Evolutionary conservation across 345 rosid species (phyloP).

Genomic region (Pelargonium nanum): DNA sequence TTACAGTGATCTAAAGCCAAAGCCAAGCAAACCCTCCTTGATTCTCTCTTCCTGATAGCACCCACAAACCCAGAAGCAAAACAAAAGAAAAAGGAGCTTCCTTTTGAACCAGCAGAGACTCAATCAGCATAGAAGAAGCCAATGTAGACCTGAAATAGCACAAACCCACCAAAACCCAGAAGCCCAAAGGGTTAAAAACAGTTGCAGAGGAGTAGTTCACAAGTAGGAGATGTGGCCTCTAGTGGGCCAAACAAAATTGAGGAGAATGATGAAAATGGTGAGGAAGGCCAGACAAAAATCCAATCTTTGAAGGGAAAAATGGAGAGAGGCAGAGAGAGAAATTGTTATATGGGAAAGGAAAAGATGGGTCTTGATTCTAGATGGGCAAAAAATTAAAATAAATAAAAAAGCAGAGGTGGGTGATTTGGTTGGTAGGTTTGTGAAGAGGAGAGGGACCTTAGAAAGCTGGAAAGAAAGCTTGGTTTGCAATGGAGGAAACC

Average conservation of each 20-base stretch:
- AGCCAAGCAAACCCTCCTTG: constrained; percentile 20
- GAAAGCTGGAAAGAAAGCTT: constrained; percentile 66
- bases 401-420: constrained; percentile 20
- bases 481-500: constrained; percentile 83
- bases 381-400: background rate
- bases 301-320: constrained; percentile 25
- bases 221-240: constrained; percentile 24
- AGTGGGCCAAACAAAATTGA: constrained; percentile 20
- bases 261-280: constrained; percentile 11
- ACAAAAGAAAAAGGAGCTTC: constrained; percentile 28
- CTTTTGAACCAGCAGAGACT: constrained; percentile 21
- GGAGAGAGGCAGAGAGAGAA: constrained; percentile 9
- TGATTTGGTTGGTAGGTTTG: constrained; percentile 46
- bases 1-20: constrained; percentile 13
- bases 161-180: constrained; percentile 23
- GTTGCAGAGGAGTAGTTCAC: constrained; percentile 25
- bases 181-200: background rate
- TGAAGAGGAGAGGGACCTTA: constrained; percentile 18
- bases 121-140: constrained; percentile 30
- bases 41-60: constrained; percentile 48
- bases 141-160: constrained; percentile 34
- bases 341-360: background rate
- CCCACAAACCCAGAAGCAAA: constrained; percentile 4
- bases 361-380: background rate
- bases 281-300: constrained; percentile 29